Evolutionary conservation across 2,329 filamentous ascomycete genomes (phyloP).

Genomic region (Penicillium nordicum): DNA sequence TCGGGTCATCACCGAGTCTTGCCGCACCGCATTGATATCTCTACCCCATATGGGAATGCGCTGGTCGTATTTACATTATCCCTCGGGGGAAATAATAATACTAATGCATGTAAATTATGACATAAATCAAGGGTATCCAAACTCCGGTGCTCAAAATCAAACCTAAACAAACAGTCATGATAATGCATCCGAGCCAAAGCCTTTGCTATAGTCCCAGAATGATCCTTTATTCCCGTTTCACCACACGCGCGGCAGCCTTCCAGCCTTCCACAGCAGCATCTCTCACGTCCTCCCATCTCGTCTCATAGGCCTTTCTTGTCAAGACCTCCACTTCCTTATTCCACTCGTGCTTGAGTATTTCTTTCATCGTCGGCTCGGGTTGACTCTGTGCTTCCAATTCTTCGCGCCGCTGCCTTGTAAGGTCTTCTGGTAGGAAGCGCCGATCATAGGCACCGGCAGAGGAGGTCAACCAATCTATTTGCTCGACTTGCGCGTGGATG

Average conservation of each 20-base stretch:
- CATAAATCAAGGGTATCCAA: slow-evolving; percentile 23
- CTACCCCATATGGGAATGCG: not conserved
- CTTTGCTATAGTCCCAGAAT: not conserved
- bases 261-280: slow-evolving; percentile 47
- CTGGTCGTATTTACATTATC: slow-evolving; percentile 1
- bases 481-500: slow-evolving; percentile 45
- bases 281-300: slow-evolving; percentile 62
- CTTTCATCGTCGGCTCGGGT: slow-evolving; percentile 52
- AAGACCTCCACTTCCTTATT: slow-evolving; percentile 68
- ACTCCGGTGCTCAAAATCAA: slow-evolving; percentile 19
- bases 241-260: slow-evolving; percentile 43
- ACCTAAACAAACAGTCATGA: slow-evolving; percentile 11
- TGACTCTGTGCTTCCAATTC: slow-evolving; percentile 3
- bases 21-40: not conserved
- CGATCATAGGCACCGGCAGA: slow-evolving; percentile 37
- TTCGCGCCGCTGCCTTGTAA: slow-evolving; percentile 8
- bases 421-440: slow-evolving; percentile 19
- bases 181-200: slow-evolving; percentile 9
- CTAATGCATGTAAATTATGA: slow-evolving; percentile 11
- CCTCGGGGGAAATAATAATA: not conserved
- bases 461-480: slow-evolving; percentile 41
- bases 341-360: slow-evolving; percentile 73
- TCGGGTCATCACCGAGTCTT: not conserved
- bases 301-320: slow-evolving; percentile 63
- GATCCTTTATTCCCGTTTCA: slow-evolving; percentile 32